These are phyloP conservation scores for Moricandia moricandioides DNA, from an alignment of 345 rosid genomes.

Conservation along the genomic window DNA sequence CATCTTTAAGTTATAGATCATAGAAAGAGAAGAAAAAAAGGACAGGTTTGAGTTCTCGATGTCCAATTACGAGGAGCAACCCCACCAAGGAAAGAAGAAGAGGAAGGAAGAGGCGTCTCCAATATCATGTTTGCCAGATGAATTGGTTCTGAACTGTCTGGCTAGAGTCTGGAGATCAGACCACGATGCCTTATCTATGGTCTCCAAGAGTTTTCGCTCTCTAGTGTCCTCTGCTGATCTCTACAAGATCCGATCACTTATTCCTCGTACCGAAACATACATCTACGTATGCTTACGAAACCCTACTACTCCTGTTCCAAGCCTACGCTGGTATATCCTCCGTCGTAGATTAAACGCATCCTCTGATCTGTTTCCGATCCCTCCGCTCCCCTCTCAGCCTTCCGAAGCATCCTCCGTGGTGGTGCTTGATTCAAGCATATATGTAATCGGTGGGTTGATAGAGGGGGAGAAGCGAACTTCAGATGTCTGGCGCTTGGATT, in stretches of 20 bases:
- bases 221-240: conserved; percentile 49
- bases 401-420: not conserved
- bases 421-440: not conserved
- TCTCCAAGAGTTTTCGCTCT: conserved; percentile 51
- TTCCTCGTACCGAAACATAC: conserved; percentile 15
- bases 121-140: conserved; percentile 32
- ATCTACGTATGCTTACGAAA: conserved; percentile 45
- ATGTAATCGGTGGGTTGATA: not conserved
- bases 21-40: too few relatives aligned
- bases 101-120: not conserved
- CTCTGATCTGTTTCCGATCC: conserved; percentile 10
- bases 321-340: conserved; percentile 42
- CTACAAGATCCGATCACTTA: conserved; percentile 43
- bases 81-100: conserved; percentile 48
- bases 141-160: conserved; percentile 50
- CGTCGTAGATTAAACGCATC: not conserved
- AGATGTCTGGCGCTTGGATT: conserved; percentile 58
- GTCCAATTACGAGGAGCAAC: conserved; percentile 39
- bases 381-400: not conserved
- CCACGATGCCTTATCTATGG: conserved; percentile 49
- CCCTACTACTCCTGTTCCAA: conserved; percentile 10
- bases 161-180: conserved; percentile 54
- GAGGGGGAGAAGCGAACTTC: conserved; percentile 42
- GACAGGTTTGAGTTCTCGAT: too few relatives aligned
- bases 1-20: too few relatives aligned